Evolutionary conservation across 495 filamentous ascomycete species (phyloP).

Genomic region (Sordaria brevicollis): DNA sequence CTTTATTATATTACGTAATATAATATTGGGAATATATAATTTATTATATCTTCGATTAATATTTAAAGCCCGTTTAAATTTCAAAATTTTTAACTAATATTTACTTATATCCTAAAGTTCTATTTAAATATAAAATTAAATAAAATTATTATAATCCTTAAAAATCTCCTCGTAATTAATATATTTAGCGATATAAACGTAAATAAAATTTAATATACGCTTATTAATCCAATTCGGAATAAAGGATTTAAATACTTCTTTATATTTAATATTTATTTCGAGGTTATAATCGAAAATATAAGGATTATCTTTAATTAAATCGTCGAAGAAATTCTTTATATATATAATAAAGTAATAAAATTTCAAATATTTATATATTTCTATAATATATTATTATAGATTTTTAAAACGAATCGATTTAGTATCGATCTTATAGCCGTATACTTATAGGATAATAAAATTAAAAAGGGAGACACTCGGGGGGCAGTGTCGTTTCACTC

Average conservation of each 20-base stretch:
- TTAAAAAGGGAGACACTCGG: no score
- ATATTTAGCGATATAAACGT: not conserved
- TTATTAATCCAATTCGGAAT: not conserved
- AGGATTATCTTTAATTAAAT: not conserved
- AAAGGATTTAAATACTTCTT: rapidly evolving
- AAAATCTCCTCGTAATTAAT: not conserved
- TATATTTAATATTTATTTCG: not conserved
- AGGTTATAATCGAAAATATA: not conserved
- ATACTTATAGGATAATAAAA: no score
- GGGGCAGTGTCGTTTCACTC: no score
- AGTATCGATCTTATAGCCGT: not conserved
- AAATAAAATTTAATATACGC: no score
- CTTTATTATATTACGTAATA: no score
- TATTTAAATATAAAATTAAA: no score
- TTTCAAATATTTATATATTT: not conserved
- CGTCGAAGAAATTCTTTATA: not conserved
- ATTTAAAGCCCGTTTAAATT: no score
- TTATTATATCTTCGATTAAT: no score
- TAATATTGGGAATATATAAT: no score
- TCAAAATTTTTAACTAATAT: no score
- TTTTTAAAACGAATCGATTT: not conserved
- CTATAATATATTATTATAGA: not conserved
- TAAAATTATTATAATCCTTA: not conserved
- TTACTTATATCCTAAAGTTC: no score
- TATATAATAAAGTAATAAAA: not conserved